Base-by-base conservation (phyloP, 2,329 filamentous ascomycete genomes). In the Lachnellula suecica region DNA sequence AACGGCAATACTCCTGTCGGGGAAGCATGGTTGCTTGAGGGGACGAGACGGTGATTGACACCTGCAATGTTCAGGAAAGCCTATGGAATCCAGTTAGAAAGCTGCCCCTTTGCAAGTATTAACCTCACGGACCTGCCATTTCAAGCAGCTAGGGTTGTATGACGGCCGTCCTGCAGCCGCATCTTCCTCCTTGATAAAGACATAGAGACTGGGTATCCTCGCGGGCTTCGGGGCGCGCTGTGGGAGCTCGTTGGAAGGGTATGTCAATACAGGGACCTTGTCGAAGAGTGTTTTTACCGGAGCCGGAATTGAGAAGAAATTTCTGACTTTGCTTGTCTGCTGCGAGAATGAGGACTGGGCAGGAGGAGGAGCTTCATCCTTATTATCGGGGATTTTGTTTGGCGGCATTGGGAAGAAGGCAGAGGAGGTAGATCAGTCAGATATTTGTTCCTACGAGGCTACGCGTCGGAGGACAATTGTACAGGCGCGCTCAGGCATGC, bases 11-110 rank as follows among this genome's bases (percentile, higher is more conserved):
- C 79, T 52, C 93, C 92, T 20, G 86, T 87, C 0, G 93, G 93
- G 2, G 92, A 96, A 47, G 93, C 91, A 74, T 97, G 94, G 70
- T 97, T 97, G 62, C 84, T 96, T 4, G 91, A 95, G 4, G 89
- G 73, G 6, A 83, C 74, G 47, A 87, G 74, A 48, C 76, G 75
- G 68, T 92, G 87, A 4, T 83, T 72, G 53, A 96, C 76, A 37
- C 80, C 80, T 46, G 84, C 80, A 63, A 97, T 89, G 63, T 83
- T 89, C 56, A 99, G 79, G 70, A 91, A 94, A 25, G 91, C 85
- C 91, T 96, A 54, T 49, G 51, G 38, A 46, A 47, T 51, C 45
- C 38, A 25, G 52, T 56, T 29, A 62, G 46, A 20, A 31, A 35
- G 24, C 23, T 20, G 20, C 24, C 25, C 22, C 44, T 54, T 13